These are phyloP conservation scores for Ogataea salicorniae DNA, from an alignment of 805 yeast species.

Conservation along the genomic window DNA sequence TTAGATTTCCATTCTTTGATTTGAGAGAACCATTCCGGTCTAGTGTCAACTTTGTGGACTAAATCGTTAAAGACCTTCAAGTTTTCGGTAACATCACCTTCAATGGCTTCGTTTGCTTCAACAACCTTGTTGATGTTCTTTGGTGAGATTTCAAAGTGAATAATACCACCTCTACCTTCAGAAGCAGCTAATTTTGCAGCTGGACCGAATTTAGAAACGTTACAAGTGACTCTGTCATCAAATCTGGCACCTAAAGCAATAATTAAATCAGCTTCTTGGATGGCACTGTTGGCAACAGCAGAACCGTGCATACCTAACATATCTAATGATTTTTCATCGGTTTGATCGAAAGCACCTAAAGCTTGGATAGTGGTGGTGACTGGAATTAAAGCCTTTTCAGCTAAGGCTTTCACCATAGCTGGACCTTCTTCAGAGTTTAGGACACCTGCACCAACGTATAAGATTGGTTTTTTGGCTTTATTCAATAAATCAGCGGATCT, in stretches of 20 bases:
- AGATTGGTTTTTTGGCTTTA: constrained; percentile 78
- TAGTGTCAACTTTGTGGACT: constrained; percentile 54
- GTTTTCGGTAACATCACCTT: constrained; percentile 89
- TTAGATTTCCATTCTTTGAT: constrained; percentile 78
- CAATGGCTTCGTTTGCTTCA: constrained; percentile 91
- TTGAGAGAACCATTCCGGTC: constrained; percentile 76
- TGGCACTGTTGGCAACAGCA: constrained; percentile 90
- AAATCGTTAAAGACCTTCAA: constrained; percentile 69
- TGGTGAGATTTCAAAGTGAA: constrained; percentile 94
- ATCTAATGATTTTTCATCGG: constrained; percentile 83
- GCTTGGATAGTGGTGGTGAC: constrained; percentile 95
- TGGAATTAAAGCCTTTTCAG: constrained; percentile 89
- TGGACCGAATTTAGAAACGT: constrained; percentile 85
- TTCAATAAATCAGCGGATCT: constrained; percentile 77
- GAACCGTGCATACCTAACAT: constrained; percentile 99
- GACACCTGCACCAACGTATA: constrained; percentile 92
- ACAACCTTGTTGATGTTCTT: constrained; percentile 98
- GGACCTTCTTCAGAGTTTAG: constrained; percentile 80
- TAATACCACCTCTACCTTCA: constrained; percentile 89
- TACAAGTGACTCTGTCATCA: constrained; percentile 96
- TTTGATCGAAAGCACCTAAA: constrained; percentile 91
- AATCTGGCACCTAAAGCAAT: constrained; percentile 95
- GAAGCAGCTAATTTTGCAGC: constrained; percentile 84
- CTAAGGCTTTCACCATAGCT: constrained; percentile 65
- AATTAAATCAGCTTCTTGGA: constrained; percentile 90